Evolutionary conservation across 2,329 filamentous ascomycete genomes (phyloP).

Genomic region (Cytospora piceicola): DNA sequence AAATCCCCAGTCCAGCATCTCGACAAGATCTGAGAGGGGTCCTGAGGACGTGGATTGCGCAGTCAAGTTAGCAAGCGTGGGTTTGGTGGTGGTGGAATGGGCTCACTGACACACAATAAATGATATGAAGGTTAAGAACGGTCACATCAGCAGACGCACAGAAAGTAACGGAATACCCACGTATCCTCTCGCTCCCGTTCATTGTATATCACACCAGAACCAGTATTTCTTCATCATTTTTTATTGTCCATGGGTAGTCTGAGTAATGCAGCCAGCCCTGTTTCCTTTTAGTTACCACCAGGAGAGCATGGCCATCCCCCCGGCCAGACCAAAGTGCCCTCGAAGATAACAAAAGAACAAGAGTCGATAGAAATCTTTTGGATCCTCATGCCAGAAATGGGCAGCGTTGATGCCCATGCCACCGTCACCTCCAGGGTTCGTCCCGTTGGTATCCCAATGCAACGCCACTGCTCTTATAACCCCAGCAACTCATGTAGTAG

Average conservation of each 20-base stretch:
- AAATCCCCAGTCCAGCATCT: not conserved
- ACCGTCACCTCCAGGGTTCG: constrained; percentile 13
- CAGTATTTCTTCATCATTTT: constrained; percentile 21
- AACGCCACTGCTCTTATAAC: constrained; percentile 17
- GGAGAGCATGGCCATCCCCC: constrained; percentile 22
- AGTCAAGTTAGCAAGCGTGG: not conserved
- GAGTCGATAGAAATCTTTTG: constrained; percentile 32
- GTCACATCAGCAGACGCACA: not conserved
- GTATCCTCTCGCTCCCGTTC: not conserved
- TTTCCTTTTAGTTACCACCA: constrained; percentile 26
- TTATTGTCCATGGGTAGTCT: constrained; percentile 25
- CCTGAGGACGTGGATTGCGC: not conserved
- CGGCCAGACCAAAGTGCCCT: constrained; percentile 19
- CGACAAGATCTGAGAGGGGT: not conserved
- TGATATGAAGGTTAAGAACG: not conserved
- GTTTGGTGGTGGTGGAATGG: too few species aligned
- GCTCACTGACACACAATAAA: not conserved
- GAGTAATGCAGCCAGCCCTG: constrained; percentile 23
- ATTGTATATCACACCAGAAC: constrained; percentile 12
- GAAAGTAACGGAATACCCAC: not conserved
- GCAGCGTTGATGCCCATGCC: constrained; percentile 15
- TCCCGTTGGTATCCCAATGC: constrained; percentile 28
- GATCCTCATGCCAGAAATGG: constrained; percentile 27
- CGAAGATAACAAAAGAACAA: constrained; percentile 29
- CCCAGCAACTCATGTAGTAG: constrained; percentile 25